Conservation (phyloP, 2,329 filamentous ascomycete genomes). For the Arthrinium phaeospermum region DNA sequence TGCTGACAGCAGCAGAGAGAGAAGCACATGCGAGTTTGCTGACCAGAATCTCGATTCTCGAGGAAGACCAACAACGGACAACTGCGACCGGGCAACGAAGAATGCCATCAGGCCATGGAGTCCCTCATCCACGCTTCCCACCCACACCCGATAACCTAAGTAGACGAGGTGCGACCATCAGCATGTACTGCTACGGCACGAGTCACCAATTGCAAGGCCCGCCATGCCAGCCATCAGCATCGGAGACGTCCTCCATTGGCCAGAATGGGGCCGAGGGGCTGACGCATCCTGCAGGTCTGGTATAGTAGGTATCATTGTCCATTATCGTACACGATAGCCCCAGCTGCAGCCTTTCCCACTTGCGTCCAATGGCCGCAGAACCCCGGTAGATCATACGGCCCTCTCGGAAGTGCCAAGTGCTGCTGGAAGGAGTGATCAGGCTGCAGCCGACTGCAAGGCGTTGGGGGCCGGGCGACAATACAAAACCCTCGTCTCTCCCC, state of each 20-base stretch:
- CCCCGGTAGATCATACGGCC: background rate
- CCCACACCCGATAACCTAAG: slow-evolving; percentile 6
- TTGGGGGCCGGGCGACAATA: background rate
- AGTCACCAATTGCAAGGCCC: slow-evolving; percentile 3
- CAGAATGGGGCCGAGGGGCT: slow-evolving; percentile 1
- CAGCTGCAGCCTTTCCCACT: slow-evolving; percentile 8
- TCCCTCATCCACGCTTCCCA: background rate
- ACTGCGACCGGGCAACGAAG: slow-evolving; percentile 3
- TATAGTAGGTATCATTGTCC: background rate
- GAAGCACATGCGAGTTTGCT: background rate
- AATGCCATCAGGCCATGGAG: background rate
- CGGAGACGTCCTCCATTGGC: background rate
- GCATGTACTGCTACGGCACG: slow-evolving; percentile 9
- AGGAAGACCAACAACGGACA: slow-evolving; percentile 4
- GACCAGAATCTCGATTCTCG: slow-evolving; percentile 15
- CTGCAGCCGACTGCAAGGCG: slow-evolving; percentile 8
- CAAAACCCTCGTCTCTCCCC: background rate
- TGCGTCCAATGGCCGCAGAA: background rate
- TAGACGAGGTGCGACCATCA: slow-evolving; percentile 14
- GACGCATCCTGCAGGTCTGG: slow-evolving; percentile 1
- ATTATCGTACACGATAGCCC: background rate
- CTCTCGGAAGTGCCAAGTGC: slow-evolving; percentile 4
- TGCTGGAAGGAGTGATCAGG: background rate
- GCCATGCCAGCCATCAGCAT: slow-evolving; percentile 10
- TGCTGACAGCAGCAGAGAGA: slow-evolving; percentile 1